A percentile compares a stretch with the other conserved stretches of the same genome.
These are phyloP conservation scores for Rhodamnia rubescens DNA, from an alignment of 345 rosid genomes.

Conservation along the genomic window DNA sequence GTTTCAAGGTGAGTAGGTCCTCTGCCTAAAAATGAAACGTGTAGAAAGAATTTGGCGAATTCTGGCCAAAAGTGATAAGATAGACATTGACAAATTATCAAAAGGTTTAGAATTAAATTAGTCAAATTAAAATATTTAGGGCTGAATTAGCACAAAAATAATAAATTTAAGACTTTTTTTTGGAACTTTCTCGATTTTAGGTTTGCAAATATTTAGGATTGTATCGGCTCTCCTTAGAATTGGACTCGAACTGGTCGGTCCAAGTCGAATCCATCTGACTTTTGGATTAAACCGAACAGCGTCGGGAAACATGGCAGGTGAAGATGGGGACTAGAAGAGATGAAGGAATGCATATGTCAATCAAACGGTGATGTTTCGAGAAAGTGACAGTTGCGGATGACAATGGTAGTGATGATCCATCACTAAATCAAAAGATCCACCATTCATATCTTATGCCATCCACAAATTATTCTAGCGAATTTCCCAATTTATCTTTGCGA, in stretches of 20 bases:
- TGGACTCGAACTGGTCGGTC: not conserved
- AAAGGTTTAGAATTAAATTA: too few relatives aligned
- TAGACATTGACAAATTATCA: too few relatives aligned
- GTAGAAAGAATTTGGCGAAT: too few relatives aligned
- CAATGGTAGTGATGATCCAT: not conserved
- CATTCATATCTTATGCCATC: not conserved
- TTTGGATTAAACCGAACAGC: not conserved
- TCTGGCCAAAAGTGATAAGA: too few relatives aligned
- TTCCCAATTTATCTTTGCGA: not conserved
- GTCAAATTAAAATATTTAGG: too few relatives aligned
- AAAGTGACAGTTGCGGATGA: not conserved
- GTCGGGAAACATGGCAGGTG: not conserved
- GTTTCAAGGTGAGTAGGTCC: not conserved
- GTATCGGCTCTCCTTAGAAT: not conserved
- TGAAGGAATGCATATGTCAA: not conserved
- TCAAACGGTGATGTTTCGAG: not conserved
- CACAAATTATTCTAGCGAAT: not conserved
- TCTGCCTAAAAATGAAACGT: too few relatives aligned
- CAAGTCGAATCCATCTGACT: not conserved
- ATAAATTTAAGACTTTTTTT: too few relatives aligned
- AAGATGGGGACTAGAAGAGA: not conserved
- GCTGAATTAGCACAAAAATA: too few relatives aligned
- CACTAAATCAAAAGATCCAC: not conserved
- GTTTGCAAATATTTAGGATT: too few relatives aligned
- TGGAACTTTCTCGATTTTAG: too few relatives aligned